Evolutionary conservation across 2,329 filamentous ascomycete species (phyloP), one percentile per base, ranked within the genome.

Genomic region (Colletotrichum nymphaeae): DNA sequence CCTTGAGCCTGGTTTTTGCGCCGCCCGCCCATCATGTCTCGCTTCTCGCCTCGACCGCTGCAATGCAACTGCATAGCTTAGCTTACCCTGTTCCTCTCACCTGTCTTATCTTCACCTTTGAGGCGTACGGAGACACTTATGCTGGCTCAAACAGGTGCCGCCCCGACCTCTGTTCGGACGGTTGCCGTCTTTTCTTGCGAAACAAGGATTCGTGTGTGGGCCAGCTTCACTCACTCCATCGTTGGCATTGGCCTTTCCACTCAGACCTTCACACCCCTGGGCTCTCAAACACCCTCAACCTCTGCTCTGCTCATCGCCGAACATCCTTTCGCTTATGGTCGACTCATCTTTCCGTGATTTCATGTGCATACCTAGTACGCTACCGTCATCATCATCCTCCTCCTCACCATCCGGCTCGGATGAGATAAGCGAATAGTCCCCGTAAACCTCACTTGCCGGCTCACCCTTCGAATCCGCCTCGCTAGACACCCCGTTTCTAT

Each of bases 401-500:
- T 35, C 32, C 32, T 19, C 46, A 35, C 53, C 14, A 11, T 55
- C 32, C 19, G 30, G 30, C 12, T 16, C 30, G 7, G 46, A n/a
- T 49, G 5, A 64, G 8, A 53, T 24, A 42, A 5, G 22, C 35
- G 19, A 52, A 6, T 30, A 28, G 32, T 28, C 32, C 19, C 32
- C 11, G 53, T 65, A 37, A 22, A 59, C 22, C 19, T 69, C 37
- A n/a, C 30, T 11, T 35, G 22, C n/a, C 24, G n/a, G n/a, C 49
- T 68, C 32, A 32, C 32, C 46, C 19, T 22, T 5, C 24, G 30
- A 37, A 37, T 53, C 57, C 62, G 49, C 32, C 56, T 73, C 71
- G 71, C 67, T 63, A 67, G 71, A 19, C 53, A 57, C 11, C n/a
- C 24, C 12, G 7, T 49, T 60, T 26, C 53, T 49, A 72, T 73